phyloP scores from a whole-genome alignment of 306 rosid species.

The Lablab purpureus region DNA sequence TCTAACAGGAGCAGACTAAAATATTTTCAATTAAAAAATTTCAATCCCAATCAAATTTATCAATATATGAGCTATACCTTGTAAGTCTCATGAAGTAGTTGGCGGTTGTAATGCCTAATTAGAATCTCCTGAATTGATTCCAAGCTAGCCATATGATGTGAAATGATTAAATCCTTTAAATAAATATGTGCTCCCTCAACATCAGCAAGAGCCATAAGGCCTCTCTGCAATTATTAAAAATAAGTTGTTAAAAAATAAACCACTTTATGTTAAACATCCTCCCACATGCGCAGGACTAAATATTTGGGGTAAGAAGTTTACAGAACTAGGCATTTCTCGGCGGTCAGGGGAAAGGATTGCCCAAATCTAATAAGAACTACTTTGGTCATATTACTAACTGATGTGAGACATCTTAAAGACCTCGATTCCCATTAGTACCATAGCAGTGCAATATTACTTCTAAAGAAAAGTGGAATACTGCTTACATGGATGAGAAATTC shows the following conservation, averaged over 20 bases:
- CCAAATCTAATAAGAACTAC: background rate
- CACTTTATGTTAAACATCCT: background rate
- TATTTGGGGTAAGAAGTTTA: background rate
- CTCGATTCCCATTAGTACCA: background rate
- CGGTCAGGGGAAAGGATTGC: background rate
- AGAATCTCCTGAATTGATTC: constrained; percentile 83
- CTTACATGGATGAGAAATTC: constrained; percentile 89
- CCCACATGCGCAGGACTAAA: background rate
- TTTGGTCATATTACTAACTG: background rate
- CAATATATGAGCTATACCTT: constrained; percentile 60
- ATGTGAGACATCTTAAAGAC: too few relatives aligned
- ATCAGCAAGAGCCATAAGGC: constrained; percentile 94
- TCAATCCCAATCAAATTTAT: constrained; percentile 9
- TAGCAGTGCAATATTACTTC: background rate
- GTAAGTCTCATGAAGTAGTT: constrained; percentile 91
- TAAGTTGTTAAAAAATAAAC: constrained; percentile 22
- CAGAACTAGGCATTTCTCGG: background rate
- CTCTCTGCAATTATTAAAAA: constrained; percentile 71
- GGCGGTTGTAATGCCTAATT: constrained; percentile 85
- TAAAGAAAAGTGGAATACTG: constrained; percentile 1
- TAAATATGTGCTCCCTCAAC: constrained; percentile 95
- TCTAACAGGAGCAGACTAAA: constrained; percentile 20
- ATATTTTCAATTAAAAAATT: background rate
- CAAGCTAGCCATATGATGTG: constrained; percentile 94
- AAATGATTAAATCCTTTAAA: constrained; percentile 77